Base-by-base conservation (phyloP, 441 rosid genomes). In the Geranium incanum region DNA sequence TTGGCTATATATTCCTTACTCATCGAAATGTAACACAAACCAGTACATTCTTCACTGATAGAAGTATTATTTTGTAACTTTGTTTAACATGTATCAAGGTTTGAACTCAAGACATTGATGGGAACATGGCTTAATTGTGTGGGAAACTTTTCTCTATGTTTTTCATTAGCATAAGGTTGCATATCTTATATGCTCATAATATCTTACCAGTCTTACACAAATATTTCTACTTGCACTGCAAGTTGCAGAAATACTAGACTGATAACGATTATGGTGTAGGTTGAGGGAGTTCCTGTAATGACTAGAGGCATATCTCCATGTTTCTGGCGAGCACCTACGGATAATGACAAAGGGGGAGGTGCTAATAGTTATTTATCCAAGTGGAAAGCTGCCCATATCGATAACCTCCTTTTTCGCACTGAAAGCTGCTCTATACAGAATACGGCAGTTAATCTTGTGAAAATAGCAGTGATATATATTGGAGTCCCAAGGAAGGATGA, bases 271-370 rank as follows among this genome's bases (percentile, higher is more conserved):
- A 37, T 77, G 77, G 72, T 68, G 71, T 78, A 95, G 99, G 85
- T 88, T 72, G 82, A 83, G 75, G 99, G 97, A 76, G 82, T 85
- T 76, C 75, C 83, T 67, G 81, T 95, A 36, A 78, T 92, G 89
- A 86, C 72, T 23, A 85, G 84, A 75, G 91, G 96, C 81, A 81
- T 95, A 77, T 73, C 84, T 59, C 98, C 99, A 63, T 90, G 93
- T 84, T 86, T 95, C 80, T 90, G 99, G 98, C 82, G 99, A 80
- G 99, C 98, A 76, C 96, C 95, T 13, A 90, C 92, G 7, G 97
- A 95, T 79, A 95, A 95, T 74, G 99, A 95, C 84, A 92, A 90
- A 77, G 99, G 99, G 69, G 98, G 98, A 76, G 97, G 73, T 1
- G 82, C 75, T 65, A 55, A 76, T 67, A 95, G 99, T 80, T 90